Base-by-base conservation (phyloP, 805 yeast species). In the Metschnikowia santaceciliae region DNA sequence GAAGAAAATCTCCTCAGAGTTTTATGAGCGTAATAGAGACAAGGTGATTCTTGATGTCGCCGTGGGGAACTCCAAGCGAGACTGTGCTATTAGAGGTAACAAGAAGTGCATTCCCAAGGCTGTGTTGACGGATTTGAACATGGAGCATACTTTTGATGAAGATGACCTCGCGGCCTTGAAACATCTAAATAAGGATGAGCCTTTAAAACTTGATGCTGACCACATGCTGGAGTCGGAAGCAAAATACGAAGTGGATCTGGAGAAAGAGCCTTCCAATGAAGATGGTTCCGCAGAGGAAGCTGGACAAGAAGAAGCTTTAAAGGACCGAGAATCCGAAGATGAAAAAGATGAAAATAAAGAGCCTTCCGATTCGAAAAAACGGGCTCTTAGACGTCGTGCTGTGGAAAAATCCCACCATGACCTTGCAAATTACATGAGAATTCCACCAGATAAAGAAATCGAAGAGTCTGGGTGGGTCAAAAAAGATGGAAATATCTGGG, bases 401-500 rank as follows among this genome's bases (percentile, higher is more conserved):
- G 50, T 58, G n/a, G 68, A 53, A 47, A 57, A 49, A 3, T 57
- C 54, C 20, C 63, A 69, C 52, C 61, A 53, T 47, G 59, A 45
- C 33, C 59, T 61, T 37, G 56, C 52, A 19, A 47, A 33, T 15
- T 52, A 66, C 53, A 45, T 54, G 48, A 32, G 49, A 32, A 62
- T 63, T 53, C 80, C 72, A 38, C 71, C 75, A 20, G 53, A 55
- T 34, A 62, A 58, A 30, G 75, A 79, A 49, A 54, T 78, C 0
- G 61, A 60, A 34, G 60, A 61, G 3, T 58, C 60, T 22, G 81
- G 77, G 13, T 83, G 88, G 88, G 65, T 55, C 17, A 61, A 68
- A 23, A 72, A 71, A 48, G 61, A 70, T 4, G 58, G 71, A 56
- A 86, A 86, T 7, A 60, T 86, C 13, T 86, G 90, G 91, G 71